Conservation (phyloP, 148 eudicot species). For the Spergularia bocconei region DNA sequence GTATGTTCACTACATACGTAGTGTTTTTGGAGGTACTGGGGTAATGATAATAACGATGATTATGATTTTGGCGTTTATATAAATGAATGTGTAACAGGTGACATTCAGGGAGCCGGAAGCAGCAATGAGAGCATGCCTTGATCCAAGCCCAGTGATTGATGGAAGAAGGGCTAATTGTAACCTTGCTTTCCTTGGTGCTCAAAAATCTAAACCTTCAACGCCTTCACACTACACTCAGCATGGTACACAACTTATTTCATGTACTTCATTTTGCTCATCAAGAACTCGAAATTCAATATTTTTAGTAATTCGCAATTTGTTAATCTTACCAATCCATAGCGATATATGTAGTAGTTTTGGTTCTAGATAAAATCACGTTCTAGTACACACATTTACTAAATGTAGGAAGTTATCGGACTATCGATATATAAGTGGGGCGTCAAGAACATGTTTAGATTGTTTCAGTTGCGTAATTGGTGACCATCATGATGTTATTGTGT, state of each 20-base stretch:
- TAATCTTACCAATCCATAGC: not conserved
- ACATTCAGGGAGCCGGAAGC: constrained; percentile 49
- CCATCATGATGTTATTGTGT: not conserved
- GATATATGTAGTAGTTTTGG: not conserved
- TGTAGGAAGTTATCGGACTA: too few species aligned
- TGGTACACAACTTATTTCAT: constrained; percentile 4
- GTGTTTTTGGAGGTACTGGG: too few species aligned
- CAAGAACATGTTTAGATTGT: not conserved
- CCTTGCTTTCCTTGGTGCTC: constrained; percentile 48
- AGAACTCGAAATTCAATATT: too few species aligned
- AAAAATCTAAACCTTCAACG: constrained; percentile 30
- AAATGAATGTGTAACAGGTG: constrained; percentile 23
- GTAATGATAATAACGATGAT: not conserved
- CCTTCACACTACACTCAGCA: constrained; percentile 24
- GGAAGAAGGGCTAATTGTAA: constrained; percentile 57
- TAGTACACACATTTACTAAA: too few species aligned
- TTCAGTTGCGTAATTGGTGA: not conserved
- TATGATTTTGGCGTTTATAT: not conserved
- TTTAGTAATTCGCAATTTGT: not conserved
- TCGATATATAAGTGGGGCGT: not conserved
- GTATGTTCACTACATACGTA: too few species aligned
- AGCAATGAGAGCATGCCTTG: constrained; percentile 46
- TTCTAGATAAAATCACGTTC: not conserved
- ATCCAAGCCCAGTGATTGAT: constrained; percentile 50
- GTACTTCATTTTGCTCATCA: not conserved